Evolutionary conservation across 805 yeast species (phyloP), one percentile per base, ranked within the genome.

Genomic region (Saccharomyces jurei): DNA sequence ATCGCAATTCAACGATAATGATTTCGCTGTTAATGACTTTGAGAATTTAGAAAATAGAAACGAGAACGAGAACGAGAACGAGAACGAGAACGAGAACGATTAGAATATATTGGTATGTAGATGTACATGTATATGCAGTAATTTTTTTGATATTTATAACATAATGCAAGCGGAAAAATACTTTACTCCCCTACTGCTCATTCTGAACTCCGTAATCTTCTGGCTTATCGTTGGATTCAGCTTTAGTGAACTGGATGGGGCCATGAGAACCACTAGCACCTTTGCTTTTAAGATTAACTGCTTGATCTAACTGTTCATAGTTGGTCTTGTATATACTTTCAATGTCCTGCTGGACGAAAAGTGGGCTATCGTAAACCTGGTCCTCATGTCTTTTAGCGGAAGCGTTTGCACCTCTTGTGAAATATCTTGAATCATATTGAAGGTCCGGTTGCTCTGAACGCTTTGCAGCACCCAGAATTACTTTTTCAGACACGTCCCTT

Each of bases 351-450:
- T 80, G 81, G 2, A 74, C 78, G 41, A 84, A 84, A 27, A 86
- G 65, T 1, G 89, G 83, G 51, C 67, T 74, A 57, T 82, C 86
- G 60, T 84, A 85, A 2, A 81, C 69, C 60, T 78, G 82, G 51
- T 77, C 83, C 28, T 74, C 79, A 31, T 63, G 62, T 49, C 62
- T 62, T 22, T 53, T 57, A 3, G 61, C 59, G n/a, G 60, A 53
- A 1, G 73, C 63, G 41, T 74, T 74, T 1, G 80, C 69, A 1
- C 79, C 79, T 29, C 74, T 75, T 9, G 79, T 67, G 58, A 77
- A 84, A 32, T 86, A 65, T 30, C 87, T 73, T 0, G 87, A 75
- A 62, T 86, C 92, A 60, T 81, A 81, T 51, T 75, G 75, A 2
- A 75, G 69, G 48, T 79, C 84, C 1, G 68, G 56, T 6, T 65